Conservation (phyloP, 2,329 filamentous ascomycete genomes). For the Teratosphaeria gauchensis region DNA sequence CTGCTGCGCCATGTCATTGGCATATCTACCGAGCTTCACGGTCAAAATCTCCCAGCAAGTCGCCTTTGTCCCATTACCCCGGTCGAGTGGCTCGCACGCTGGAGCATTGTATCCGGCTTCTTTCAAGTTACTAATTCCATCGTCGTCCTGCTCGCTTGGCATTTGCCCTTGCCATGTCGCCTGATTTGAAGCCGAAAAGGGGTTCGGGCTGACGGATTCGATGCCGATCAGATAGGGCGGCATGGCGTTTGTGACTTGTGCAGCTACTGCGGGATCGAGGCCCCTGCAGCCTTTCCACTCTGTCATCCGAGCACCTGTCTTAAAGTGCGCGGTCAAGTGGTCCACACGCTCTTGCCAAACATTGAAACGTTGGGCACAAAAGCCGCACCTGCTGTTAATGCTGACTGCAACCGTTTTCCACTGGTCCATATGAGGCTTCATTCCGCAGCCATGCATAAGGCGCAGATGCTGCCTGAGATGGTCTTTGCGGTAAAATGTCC, state of each 20-base stretch:
- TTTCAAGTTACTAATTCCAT: neutral
- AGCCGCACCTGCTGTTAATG: slow-evolving; percentile 47
- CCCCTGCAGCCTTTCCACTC: slow-evolving; percentile 49
- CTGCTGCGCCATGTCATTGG: slow-evolving; percentile 29
- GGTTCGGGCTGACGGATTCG: slow-evolving; percentile 36
- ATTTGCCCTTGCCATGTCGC: slow-evolving; percentile 10
- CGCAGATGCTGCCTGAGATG: slow-evolving; percentile 53
- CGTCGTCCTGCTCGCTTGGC: neutral
- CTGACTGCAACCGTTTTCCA: slow-evolving; percentile 49
- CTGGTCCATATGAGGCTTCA: slow-evolving; percentile 54
- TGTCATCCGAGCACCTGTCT: slow-evolving; percentile 42
- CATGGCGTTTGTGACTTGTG: slow-evolving; percentile 42
- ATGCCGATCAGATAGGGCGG: slow-evolving; percentile 43
- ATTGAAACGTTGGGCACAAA: slow-evolving; percentile 39
- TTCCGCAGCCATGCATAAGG: slow-evolving; percentile 52
- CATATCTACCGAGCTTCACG: slow-evolving; percentile 36
- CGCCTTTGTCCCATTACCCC: slow-evolving; percentile 6
- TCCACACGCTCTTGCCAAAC: slow-evolving; percentile 44
- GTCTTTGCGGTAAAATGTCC: slow-evolving; percentile 55
- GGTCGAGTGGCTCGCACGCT: neutral
- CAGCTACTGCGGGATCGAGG: slow-evolving; percentile 38
- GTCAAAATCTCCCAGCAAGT: slow-evolving; percentile 44
- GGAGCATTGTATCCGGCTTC: neutral
- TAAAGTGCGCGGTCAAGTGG: slow-evolving; percentile 47
- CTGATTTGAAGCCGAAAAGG: slow-evolving; percentile 36